These are phyloP conservation scores for Citrus australasica DNA, from an alignment of 345 rosid genomes.

Conservation along the genomic window DNA sequence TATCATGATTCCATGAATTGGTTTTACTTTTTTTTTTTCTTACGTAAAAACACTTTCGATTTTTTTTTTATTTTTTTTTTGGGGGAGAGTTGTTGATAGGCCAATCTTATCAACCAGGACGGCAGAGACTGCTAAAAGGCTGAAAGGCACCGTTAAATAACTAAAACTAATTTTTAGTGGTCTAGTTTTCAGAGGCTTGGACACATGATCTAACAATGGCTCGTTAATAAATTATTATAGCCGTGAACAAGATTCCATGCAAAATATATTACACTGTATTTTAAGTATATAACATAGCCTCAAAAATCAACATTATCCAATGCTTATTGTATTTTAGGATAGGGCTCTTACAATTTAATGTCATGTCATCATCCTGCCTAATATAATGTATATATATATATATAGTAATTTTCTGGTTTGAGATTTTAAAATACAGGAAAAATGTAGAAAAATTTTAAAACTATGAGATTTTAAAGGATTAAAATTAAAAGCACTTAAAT, in stretches of 20 bases:
- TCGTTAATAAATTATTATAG: neutral
- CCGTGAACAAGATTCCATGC: neutral
- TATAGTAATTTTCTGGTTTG: too few relatives aligned
- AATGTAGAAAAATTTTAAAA: too few relatives aligned
- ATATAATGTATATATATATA: too few relatives aligned
- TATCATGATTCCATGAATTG: neutral
- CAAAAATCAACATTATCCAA: too few relatives aligned
- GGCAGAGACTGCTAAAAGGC: too few relatives aligned
- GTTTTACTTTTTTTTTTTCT: neutral
- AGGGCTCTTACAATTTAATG: too few relatives aligned
- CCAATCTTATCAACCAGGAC: neutral
- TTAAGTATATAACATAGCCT: neutral
- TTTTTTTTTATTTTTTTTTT: too few relatives aligned
- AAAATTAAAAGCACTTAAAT: fast-evolving
- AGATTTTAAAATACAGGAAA: too few relatives aligned
- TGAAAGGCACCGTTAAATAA: neutral
- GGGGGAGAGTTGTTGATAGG: neutral
- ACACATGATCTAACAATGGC: neutral
- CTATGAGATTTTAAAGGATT: too few relatives aligned
- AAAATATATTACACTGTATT: neutral
- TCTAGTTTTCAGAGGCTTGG: neutral
- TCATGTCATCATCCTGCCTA: too few relatives aligned
- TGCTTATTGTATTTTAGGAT: too few relatives aligned
- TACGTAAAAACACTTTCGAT: neutral
- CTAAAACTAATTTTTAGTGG: neutral